Conservation (phyloP, 495 filamentous ascomycete species). For the Penicillium flavigenum region DNA sequence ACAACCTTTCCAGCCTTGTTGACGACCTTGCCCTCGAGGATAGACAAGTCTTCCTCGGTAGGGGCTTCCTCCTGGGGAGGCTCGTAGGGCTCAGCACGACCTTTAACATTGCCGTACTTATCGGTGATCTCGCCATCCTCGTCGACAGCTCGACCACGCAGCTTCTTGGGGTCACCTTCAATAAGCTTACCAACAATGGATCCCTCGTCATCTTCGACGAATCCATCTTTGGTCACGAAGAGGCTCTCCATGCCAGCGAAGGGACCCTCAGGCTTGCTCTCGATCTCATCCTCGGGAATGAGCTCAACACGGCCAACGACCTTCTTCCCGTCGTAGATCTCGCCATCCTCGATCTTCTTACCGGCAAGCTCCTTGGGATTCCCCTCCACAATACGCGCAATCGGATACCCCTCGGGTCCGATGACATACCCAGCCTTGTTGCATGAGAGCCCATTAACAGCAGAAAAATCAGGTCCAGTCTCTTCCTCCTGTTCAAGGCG, state of each 20-base stretch:
- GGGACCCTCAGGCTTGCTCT: constrained; percentile 65
- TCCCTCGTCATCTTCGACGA: constrained; percentile 66
- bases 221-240: constrained; percentile 65
- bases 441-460: constrained; percentile 63
- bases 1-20: constrained; percentile 87
- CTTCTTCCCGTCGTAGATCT: constrained; percentile 72
- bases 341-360: constrained; percentile 67
- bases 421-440: constrained; percentile 83
- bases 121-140: constrained; percentile 83
- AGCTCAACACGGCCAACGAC: constrained; percentile 72
- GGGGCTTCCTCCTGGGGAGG: constrained; percentile 51
- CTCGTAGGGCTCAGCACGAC: constrained; percentile 70
- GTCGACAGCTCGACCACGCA: constrained; percentile 75
- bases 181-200: constrained; percentile 69
- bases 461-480: constrained; percentile 54
- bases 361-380: constrained; percentile 65
- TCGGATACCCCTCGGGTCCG: constrained; percentile 64
- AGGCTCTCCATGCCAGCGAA: constrained; percentile 75
- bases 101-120: constrained; percentile 74
- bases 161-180: constrained; percentile 72
- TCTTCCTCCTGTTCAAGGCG: constrained; percentile 35
- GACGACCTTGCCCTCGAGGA: constrained; percentile 76
- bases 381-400: constrained; percentile 68
- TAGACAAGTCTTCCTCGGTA: constrained; percentile 59
- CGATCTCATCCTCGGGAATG: constrained; percentile 69